phyloP scores from a whole-genome alignment of 805 yeast genomes.

The Sugiyamaella smithiae region DNA sequence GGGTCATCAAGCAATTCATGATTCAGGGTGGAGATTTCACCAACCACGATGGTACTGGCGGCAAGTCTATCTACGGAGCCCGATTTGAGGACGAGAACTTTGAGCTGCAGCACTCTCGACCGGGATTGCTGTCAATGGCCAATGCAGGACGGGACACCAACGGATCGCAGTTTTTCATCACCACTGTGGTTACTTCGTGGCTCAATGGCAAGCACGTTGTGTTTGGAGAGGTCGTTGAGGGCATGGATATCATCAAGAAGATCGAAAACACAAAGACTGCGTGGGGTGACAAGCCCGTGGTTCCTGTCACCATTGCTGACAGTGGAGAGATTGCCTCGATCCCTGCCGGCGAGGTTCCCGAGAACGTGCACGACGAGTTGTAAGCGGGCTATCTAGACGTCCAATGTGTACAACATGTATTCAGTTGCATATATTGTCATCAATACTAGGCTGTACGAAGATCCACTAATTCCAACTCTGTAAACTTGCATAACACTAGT shows the following conservation, averaged over 20 bases:
- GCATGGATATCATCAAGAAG: constrained; percentile 73
- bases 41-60: constrained; percentile 62
- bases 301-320: constrained; percentile 59
- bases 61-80: constrained; percentile 73
- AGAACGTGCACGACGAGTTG: constrained; percentile 21
- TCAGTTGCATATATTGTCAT: too few species aligned
- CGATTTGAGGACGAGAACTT: constrained; percentile 75
- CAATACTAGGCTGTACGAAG: too few species aligned
- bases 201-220: constrained; percentile 94
- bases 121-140: constrained; percentile 72
- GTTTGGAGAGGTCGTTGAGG: constrained; percentile 85
- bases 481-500: too few species aligned
- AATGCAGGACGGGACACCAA: constrained; percentile 68
- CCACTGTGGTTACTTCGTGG: constrained; percentile 90
- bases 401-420: too few species aligned
- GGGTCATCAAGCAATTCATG: constrained; percentile 70
- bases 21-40: constrained; percentile 88
- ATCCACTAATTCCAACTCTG: too few species aligned
- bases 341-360: constrained; percentile 15
- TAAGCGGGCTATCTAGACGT: too few species aligned
- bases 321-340: constrained; percentile 59
- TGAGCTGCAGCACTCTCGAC: constrained; percentile 55
- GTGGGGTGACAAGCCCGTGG: constrained; percentile 68
- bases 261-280: constrained; percentile 72
- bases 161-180: constrained; percentile 94